Base-by-base conservation (phyloP, 2,329 filamentous ascomycete genomes). In the Nemania serpens region DNA sequence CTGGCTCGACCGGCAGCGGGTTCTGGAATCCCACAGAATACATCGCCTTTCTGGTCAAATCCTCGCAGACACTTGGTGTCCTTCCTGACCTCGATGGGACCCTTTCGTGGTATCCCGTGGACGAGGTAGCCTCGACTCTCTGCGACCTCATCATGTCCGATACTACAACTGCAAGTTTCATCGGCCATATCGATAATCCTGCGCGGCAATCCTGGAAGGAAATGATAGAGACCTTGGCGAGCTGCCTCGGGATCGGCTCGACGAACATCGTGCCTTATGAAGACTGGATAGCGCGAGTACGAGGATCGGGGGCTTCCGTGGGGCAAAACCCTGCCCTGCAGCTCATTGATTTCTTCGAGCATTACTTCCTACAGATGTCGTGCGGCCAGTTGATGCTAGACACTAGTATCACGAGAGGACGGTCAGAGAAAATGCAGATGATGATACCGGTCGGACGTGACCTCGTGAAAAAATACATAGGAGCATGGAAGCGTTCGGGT, bases 21-120 rank as follows among this genome's bases (percentile, higher is more conserved):
- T 75, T 73, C 58, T 82, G 79, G 80, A 82, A 82, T 55, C 66
- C 74, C 0, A 70, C 69, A 15, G 80, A 82, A 61, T 79, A 82
- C 61, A 69, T 82, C 12, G 65, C 73, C 0, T 77, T 78, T 43
- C 49, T 82, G 18, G 62, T 81, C 34, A 79, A 80, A 65, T 76
- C 75, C 0, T 74, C 76, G 0, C 77, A 81, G 60, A 75, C 71
- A 1, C 39, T 69, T 0, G 45, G 58, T 2, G 64, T 58, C 7
- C 58, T 62, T 4, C 68, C 67, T 3, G 41, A 43, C 3, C 57
- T 68, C 6, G 20, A 65, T 3, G 68, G 68, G 10, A 54, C 64
- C 33, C 55, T 58, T 4, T 49, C 20, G 2, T 65, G 63, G 63
- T 34, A 37, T 2, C 60, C 63, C 12, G 63, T 63, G 1, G 51